phyloP scores from a whole-genome alignment of 352 stramenopile species.

The Globisporangium irregulare region DNA sequence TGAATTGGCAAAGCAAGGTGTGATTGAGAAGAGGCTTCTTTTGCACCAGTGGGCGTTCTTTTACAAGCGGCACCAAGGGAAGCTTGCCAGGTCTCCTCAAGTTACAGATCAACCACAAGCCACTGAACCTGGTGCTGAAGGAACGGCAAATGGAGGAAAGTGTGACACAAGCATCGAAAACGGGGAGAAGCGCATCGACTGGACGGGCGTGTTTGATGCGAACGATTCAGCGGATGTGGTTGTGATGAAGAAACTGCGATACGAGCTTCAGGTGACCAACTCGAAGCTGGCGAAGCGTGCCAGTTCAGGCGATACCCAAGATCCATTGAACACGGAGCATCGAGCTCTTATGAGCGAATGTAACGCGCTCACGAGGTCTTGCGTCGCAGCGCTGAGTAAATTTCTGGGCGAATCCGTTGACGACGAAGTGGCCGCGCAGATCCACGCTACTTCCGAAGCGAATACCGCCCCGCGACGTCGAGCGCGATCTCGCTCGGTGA shows the following conservation, averaged over 20 bases:
- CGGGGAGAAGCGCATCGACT: slow-evolving; percentile 24
- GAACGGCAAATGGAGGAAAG: not conserved
- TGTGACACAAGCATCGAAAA: not conserved
- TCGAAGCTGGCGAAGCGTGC: slow-evolving; percentile 35
- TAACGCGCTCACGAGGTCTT: slow-evolving; percentile 56
- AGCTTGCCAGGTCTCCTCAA: not conserved
- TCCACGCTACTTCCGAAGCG: not conserved
- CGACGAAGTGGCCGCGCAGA: not conserved
- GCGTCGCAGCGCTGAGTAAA: slow-evolving; percentile 56
- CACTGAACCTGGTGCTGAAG: not conserved
- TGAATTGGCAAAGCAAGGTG: slow-evolving; percentile 47
- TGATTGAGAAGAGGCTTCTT: slow-evolving; percentile 55
- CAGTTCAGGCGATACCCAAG: not conserved
- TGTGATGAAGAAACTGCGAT: slow-evolving; percentile 72
- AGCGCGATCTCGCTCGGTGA: slow-evolving; percentile 14
- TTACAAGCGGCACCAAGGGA: slow-evolving; percentile 44
- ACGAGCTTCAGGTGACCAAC: slow-evolving; percentile 57
- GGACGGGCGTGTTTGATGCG: slow-evolving; percentile 33
- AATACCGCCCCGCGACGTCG: slow-evolving; percentile 5
- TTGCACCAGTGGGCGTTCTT: slow-evolving; percentile 59
- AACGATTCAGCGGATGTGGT: slow-evolving; percentile 49
- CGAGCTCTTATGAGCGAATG: slow-evolving; percentile 60
- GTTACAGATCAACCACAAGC: not conserved
- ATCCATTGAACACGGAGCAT: slow-evolving; percentile 27
- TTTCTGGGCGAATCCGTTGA: slow-evolving; percentile 38